Evolutionary conservation across 139 green algal species (phyloP).

Genomic region (Deuterostichococcus epilithicus): DNA sequence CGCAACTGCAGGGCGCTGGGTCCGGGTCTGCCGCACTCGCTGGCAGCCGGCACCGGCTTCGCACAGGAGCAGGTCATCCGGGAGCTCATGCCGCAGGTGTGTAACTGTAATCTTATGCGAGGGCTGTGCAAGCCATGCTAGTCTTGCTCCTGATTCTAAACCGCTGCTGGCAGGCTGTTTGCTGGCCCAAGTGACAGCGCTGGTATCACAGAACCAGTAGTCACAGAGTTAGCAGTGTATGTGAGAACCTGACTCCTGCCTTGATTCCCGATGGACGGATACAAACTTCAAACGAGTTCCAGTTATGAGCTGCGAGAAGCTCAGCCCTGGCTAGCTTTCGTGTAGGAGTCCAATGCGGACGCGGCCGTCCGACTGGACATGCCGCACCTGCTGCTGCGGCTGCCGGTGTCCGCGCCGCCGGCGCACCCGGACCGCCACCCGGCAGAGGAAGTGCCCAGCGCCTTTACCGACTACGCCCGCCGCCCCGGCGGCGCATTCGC

Average conservation of each 20-base stretch:
- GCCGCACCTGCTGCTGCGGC: constrained; percentile 30
- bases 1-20: not conserved
- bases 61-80: not conserved
- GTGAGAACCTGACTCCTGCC: no score
- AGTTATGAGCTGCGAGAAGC: no score
- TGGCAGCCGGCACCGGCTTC: not conserved
- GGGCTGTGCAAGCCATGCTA: no score
- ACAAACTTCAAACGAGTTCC: no score
- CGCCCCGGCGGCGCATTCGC: not conserved
- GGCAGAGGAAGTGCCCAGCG: not conserved
- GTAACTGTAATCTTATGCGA: not conserved
- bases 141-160: no score
- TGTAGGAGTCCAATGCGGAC: not conserved
- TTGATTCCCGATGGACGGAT: no score
- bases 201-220: no score
- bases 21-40: not conserved
- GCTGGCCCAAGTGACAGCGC: no score
- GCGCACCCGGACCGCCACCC: constrained; percentile 13
- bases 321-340: not conserved
- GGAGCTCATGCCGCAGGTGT: not conserved
- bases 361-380: constrained; percentile 23
- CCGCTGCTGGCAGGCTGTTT: no score
- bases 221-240: no score
- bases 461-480: not conserved
- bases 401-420: constrained; percentile 17